Evolutionary conservation across 148 eudicot genomes (phyloP).

Genomic region (Chenopodium suecicum): DNA sequence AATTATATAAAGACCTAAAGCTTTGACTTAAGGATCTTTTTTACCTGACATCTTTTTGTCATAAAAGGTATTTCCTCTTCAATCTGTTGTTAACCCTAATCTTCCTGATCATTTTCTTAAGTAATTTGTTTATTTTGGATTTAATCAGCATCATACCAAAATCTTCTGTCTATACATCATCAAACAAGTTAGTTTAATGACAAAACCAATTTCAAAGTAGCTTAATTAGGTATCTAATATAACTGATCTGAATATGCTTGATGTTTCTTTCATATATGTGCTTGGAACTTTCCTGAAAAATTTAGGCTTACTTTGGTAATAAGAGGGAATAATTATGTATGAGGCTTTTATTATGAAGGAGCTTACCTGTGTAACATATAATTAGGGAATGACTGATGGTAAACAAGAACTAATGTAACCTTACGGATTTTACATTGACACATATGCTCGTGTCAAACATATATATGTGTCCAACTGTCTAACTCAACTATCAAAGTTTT

Average conservation of each 20-base stretch:
- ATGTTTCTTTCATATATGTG: no score
- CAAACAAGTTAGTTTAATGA: not conserved
- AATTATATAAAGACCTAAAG: constrained; percentile 12
- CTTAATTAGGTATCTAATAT: not conserved
- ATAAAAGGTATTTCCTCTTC: not conserved
- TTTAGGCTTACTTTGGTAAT: not conserved
- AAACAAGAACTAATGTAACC: no score
- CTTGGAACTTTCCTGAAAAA: not conserved
- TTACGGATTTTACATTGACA: no score
- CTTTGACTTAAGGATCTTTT: constrained; percentile 19
- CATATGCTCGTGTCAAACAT: no score
- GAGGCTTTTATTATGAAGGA: not conserved
- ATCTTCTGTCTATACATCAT: not conserved
- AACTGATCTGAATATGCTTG: not conserved
- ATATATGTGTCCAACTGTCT: no score
- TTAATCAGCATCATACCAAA: not conserved
- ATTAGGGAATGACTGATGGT: no score
- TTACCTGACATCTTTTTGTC: not conserved
- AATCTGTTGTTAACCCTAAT: not conserved
- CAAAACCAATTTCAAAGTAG: not conserved
- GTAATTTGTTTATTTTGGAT: not conserved
- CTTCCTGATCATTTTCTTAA: not conserved
- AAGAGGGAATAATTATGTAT: not conserved
- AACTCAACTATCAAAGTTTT: no score
- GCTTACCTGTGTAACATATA: no score